These are phyloP conservation scores for Pneumocystis wakefieldiae DNA, from an alignment of 1,139 yeast species.

Conservation along the genomic window DNA sequence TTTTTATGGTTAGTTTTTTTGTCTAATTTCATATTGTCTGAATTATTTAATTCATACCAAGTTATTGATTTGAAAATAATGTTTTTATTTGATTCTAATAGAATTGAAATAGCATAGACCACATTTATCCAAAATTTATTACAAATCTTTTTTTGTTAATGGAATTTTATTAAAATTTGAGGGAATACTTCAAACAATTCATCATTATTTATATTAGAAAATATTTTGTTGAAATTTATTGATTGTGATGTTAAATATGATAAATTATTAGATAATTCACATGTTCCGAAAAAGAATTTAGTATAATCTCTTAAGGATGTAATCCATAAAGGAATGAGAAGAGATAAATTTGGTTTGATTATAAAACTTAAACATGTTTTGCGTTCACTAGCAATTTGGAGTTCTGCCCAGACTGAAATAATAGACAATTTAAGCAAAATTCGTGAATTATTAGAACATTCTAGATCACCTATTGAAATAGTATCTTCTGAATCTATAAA, in stretches of 20 bases:
- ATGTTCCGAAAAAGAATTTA: constrained; percentile 46
- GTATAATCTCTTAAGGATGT: constrained; percentile 62
- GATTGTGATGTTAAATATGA: constrained; percentile 5
- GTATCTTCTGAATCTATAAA: constrained; percentile 16
- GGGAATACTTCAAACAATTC: background rate
- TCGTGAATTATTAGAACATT: constrained; percentile 28
- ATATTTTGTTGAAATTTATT: constrained; percentile 6
- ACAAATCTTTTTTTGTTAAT: background rate
- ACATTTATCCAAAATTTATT: constrained; percentile 59
- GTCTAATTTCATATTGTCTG: constrained; percentile 11
- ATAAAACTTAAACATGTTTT: constrained; percentile 31
- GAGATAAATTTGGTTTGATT: constrained; percentile 42
- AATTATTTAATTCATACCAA: constrained; percentile 12
- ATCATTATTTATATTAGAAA: background rate
- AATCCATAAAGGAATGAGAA: constrained; percentile 68
- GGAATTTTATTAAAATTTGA: background rate
- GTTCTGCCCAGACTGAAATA: constrained; percentile 77
- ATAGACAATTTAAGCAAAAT: constrained; percentile 55
- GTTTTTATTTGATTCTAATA: constrained; percentile 39
- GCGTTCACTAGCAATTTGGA: constrained; percentile 36
- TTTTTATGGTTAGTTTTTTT: constrained; percentile 26
- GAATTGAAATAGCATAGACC: constrained; percentile 58
- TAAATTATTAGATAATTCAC: constrained; percentile 17
- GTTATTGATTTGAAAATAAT: constrained; percentile 33
- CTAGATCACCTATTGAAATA: constrained; percentile 25